Evolutionary conservation across 1,139 yeast genomes (phyloP).

Genomic region (Candida sp.): DNA sequence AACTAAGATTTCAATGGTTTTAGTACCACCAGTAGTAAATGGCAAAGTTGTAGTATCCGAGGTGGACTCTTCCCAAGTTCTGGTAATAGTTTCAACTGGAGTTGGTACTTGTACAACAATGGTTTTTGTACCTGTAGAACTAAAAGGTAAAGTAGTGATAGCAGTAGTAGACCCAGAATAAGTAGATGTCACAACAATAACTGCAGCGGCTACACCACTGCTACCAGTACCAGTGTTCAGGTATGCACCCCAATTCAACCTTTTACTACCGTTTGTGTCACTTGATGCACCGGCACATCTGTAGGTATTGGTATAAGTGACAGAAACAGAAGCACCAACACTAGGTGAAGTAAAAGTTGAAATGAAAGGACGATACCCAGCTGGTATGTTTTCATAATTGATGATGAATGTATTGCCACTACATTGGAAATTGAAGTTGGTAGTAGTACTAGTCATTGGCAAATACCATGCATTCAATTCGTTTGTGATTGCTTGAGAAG

Average conservation of each 20-base stretch:
- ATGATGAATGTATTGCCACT: slow-evolving; percentile 9
- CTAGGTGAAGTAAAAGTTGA: slow-evolving; percentile 11
- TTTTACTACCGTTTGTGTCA: neutral
- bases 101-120: slow-evolving; percentile 13
- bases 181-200: slow-evolving; percentile 3
- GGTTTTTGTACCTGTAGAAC: slow-evolving; percentile 9
- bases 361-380: slow-evolving; percentile 30
- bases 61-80: slow-evolving; percentile 12
- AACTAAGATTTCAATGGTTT: slow-evolving; percentile 8
- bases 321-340: neutral
- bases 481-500: slow-evolving; percentile 18
- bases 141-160: slow-evolving; percentile 5
- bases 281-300: slow-evolving; percentile 9
- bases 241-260: neutral
- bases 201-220: neutral
- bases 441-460: slow-evolving; percentile 11
- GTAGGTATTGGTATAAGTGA: slow-evolving; percentile 12
- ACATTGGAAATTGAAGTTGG: slow-evolving; percentile 12
- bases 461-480: slow-evolving; percentile 18
- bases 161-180: slow-evolving; percentile 6
- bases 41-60: slow-evolving; percentile 6
- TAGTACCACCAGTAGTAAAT: slow-evolving; percentile 6
- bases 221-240: neutral
- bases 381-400: slow-evolving; percentile 20
- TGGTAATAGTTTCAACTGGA: slow-evolving; percentile 11